A percentile compares a stretch with the other conserved stretches of the same genome.
Evolutionary conservation across 345 rosid genomes (phyloP).

Genomic region (Nephelium lappaceum): DNA sequence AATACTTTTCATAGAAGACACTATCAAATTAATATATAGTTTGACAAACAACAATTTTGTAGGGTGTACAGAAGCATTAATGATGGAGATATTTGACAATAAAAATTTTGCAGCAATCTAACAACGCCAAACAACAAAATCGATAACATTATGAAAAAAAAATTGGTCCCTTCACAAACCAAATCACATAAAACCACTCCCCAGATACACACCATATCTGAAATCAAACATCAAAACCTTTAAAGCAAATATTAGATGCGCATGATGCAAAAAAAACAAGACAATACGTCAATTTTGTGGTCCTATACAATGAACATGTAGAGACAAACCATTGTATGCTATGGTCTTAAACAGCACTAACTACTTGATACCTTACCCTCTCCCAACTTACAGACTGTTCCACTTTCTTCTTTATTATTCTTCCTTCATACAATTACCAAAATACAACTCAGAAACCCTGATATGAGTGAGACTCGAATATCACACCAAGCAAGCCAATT

Average conservation of each 20-base stretch:
- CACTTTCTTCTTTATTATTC: not conserved
- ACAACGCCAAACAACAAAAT: not conserved
- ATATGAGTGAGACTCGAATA: not conserved
- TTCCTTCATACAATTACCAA: not conserved
- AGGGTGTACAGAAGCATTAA: not conserved
- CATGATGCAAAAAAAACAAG: not conserved
- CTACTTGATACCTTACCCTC: not conserved
- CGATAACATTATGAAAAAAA: not conserved
- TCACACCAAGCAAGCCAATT: not conserved
- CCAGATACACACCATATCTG: not conserved
- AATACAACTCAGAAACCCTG: too few relatives aligned
- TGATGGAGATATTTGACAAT: not conserved
- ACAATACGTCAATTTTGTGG: not conserved
- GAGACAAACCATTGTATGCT: not conserved
- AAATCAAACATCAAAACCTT: not conserved
- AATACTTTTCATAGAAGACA: too few relatives aligned
- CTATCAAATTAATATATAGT: not conserved
- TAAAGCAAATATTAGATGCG: not conserved
- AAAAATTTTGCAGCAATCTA: not conserved
- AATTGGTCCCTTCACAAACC: not conserved
- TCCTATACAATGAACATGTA: not conserved
- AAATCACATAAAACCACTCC: not conserved
- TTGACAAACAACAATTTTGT: not conserved
- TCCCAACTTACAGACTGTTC: not conserved
- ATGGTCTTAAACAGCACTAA: not conserved